Conservation (phyloP, 352 stramenopile species). For the Globisporangium nunn region DNA sequence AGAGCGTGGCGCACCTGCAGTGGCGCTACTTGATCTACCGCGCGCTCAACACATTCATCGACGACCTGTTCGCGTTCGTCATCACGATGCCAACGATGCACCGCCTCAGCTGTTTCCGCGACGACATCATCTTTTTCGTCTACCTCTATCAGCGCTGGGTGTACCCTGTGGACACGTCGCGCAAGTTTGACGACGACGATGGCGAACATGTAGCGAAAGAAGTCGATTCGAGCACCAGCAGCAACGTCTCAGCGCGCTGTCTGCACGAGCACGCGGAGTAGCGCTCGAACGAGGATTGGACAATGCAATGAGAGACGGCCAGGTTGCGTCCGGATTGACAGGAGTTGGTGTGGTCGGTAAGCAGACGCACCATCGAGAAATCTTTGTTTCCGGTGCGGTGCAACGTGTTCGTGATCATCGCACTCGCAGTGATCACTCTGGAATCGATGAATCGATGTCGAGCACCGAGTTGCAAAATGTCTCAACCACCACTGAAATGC, state of each 20-base stretch:
- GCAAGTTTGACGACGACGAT: conserved; percentile 40
- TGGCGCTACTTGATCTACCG: conserved; percentile 95
- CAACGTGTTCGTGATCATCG: not conserved
- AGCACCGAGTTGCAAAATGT: not conserved
- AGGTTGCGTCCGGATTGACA: not conserved
- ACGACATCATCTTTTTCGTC: conserved; percentile 89
- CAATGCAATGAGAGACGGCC: no score
- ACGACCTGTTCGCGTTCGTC: conserved; percentile 89
- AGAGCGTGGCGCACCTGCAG: conserved; percentile 86
- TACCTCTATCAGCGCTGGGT: conserved; percentile 90
- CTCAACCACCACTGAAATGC: not conserved
- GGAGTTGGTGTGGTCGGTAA: no score
- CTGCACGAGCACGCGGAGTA: not conserved
- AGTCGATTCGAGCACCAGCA: not conserved
- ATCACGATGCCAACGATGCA: conserved; percentile 91
- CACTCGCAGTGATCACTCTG: not conserved
- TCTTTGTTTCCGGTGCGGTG: no score
- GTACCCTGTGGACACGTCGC: conserved; percentile 73
- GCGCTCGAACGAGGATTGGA: not conserved
- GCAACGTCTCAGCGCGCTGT: not conserved
- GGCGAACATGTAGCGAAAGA: conserved; percentile 2
- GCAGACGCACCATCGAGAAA: no score
- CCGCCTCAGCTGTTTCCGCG: conserved; percentile 83
- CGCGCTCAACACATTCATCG: conserved; percentile 91
- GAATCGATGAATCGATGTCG: not conserved